A percentile compares a stretch with the other conserved stretches of the same genome.
Evolutionary conservation across 2,329 filamentous ascomycete species (phyloP).

Genomic region (Fusarium pseudograminearum): DNA sequence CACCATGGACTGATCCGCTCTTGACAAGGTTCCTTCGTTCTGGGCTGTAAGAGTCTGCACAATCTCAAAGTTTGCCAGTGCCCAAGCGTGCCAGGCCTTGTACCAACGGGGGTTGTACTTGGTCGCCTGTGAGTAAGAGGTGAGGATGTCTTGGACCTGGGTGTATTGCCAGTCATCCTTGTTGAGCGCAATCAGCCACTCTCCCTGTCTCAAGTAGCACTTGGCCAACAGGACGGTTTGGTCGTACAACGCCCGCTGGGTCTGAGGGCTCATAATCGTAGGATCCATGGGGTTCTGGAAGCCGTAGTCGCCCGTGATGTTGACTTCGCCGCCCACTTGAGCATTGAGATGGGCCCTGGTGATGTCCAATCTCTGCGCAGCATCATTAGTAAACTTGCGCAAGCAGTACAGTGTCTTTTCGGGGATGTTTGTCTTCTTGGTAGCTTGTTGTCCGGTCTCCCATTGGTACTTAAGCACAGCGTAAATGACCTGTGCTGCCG

Average conservation of each 20-base stretch:
- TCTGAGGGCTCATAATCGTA: conserved; percentile 61
- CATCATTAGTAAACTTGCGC: conserved; percentile 70
- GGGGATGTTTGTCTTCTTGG: conserved; percentile 58
- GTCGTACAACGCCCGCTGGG: conserved; percentile 67
- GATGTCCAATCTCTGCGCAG: conserved; percentile 66
- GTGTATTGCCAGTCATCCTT: conserved; percentile 90
- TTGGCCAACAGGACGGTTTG: conserved; percentile 85
- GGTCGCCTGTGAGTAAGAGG: conserved; percentile 92
- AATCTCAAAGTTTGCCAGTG: conserved; percentile 97
- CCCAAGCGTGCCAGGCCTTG: conserved; percentile 99
- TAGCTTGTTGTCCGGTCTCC: conserved; percentile 78
- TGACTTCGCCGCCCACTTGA: conserved; percentile 61
- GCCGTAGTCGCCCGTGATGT: conserved; percentile 61
- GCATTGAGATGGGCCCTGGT: conserved; percentile 63
- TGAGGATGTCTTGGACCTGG: conserved; percentile 86
- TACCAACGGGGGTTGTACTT: conserved; percentile 96
- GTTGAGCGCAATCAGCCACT: conserved; percentile 91
- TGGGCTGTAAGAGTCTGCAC: conserved; percentile 83
- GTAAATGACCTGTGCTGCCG: conserved; percentile 86
- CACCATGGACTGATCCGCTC: conserved; percentile 73
- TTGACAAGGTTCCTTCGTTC: conserved; percentile 64
- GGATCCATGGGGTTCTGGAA: conserved; percentile 63
- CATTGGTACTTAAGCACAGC: conserved; percentile 98
- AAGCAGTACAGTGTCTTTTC: conserved; percentile 70
- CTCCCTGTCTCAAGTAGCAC: conserved; percentile 94